Evolutionary conservation across 257 asterid genomes (phyloP).

Genomic region (Solanum dulcamara): DNA sequence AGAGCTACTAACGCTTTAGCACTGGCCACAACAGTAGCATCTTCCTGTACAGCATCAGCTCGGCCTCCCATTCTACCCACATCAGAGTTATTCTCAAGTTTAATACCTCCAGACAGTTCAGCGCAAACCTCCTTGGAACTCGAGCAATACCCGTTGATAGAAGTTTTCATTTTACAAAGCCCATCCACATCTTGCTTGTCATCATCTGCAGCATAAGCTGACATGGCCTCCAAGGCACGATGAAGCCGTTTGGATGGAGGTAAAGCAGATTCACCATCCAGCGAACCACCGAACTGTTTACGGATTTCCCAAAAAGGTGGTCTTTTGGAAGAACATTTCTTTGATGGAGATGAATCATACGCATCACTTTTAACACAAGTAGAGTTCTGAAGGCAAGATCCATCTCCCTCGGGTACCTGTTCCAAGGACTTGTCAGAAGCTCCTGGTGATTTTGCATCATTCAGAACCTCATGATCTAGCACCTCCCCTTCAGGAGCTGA

Average conservation of each 20-base stretch:
- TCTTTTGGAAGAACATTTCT: conserved; percentile 25
- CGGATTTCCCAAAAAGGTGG: conserved; percentile 36
- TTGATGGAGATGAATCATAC: conserved; percentile 16
- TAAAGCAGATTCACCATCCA: conserved; percentile 82
- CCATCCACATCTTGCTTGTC: conserved; percentile 28
- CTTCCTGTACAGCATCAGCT: conserved; percentile 19
- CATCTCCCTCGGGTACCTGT: conserved; percentile 35
- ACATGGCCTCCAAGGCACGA: conserved; percentile 98
- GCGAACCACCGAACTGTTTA: conserved; percentile 29
- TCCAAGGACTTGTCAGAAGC: conserved; percentile 24
- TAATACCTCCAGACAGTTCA: conserved; percentile 6
- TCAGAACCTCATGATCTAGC: conserved; percentile 18
- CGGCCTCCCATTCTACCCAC: not conserved
- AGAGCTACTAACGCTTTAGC: conserved; percentile 11
- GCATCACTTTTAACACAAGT: conserved; percentile 13
- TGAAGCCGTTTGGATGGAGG: conserved; percentile 95
- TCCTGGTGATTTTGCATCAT: conserved; percentile 37
- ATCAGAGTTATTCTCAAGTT: conserved; percentile 1
- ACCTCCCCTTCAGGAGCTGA: conserved; percentile 31
- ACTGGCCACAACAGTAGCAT: conserved; percentile 18
- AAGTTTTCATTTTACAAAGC: conserved; percentile 9
- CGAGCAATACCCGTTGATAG: conserved; percentile 4
- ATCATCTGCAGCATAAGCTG: conserved; percentile 83
- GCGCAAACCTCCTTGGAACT: conserved; percentile 14
- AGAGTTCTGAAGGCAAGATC: conserved; percentile 16